Conservation (phyloP, 768 basidiomycete species). For the Tylopilus plumbeoviolaceoides region DNA sequence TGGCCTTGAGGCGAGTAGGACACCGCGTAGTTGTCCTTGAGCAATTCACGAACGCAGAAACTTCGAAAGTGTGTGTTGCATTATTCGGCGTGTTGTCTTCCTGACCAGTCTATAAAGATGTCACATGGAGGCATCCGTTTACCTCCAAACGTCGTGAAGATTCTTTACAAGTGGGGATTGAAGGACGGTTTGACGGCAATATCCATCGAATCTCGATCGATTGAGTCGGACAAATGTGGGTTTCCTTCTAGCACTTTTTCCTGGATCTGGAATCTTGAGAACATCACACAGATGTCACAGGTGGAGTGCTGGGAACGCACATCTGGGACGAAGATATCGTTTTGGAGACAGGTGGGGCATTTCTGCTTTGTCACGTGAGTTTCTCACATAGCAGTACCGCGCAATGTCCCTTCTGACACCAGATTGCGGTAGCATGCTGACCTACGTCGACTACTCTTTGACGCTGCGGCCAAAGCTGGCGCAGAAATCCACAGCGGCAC, state of each 20-base stretch:
- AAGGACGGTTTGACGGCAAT: conserved; percentile 39
- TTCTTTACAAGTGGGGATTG: conserved; percentile 55
- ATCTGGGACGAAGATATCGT: conserved; percentile 47
- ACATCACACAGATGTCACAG: conserved; percentile 37
- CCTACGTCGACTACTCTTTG: conserved; percentile 44
- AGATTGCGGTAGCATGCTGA: conserved; percentile 43
- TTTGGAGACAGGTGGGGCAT: conserved; percentile 45
- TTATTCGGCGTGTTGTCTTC: background rate
- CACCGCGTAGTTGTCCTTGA: conserved; percentile 61
- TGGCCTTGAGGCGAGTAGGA: conserved; percentile 50
- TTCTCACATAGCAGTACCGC: background rate
- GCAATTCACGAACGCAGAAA: conserved; percentile 38
- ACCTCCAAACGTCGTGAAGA: conserved; percentile 56
- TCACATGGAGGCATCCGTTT: conserved; percentile 41
- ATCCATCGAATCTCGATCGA: conserved; percentile 17
- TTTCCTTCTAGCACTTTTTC: background rate
- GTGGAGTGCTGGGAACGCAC: conserved; percentile 42
- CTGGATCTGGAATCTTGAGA: background rate
- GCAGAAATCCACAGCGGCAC: conserved; percentile 43
- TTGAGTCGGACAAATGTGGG: conserved; percentile 28
- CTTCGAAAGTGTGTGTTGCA: conserved; percentile 28
- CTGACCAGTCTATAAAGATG: conserved; percentile 21
- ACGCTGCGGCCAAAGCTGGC: conserved; percentile 44
- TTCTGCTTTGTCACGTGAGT: conserved; percentile 46
- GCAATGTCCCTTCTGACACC: background rate